Evolutionary conservation across 306 rosid species (phyloP), one percentile per base, ranked within the genome.

Genomic region (Lotus japonicus): DNA sequence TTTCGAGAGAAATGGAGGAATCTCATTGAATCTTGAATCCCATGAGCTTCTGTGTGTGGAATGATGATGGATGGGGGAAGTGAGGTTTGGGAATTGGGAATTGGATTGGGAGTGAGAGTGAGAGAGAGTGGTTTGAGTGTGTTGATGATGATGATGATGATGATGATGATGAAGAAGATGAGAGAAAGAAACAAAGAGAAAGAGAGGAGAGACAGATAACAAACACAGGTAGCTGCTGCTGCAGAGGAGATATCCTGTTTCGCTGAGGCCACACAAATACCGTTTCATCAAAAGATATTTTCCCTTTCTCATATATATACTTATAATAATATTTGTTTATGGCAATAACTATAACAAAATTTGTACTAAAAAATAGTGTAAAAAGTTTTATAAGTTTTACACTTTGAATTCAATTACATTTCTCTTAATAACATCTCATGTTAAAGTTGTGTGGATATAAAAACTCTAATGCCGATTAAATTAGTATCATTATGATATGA

Each of bases 251-350:
- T 82, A 77, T 66, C 67, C 80, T 80, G 88, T 75, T 80, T 43
- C 77, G 96, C 90, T 67, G 14, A 79, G 80, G 90, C 98, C 98
- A 94, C 98, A 88, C 96, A 90, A 83, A 80, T 86, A 77, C 88
- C 84, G 84, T 84, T 82, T 64, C 74, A 45, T 31, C 7, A 74
- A 35, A 28, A 80, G 79, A 78, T 77, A 77, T 81, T 77, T 66
- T 43, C 18, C 6, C 1, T 41, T 41, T 7, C 57, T 57, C 5
- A 16, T 49, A 31, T 23, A 31, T 5, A 31, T 31, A 31, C 7
- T 31, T 31, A 5, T 31, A 26, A 26, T 31, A n/a, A n/a, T n/a
- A n/a, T n/a, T n/a, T n/a, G n/a, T n/a, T n/a, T n/a, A n/a, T n/a
- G n/a, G n/a, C n/a, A n/a, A n/a, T n/a, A n/a, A n/a, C n/a, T n/a